Percentiles rank a stretch among this genome's conserved stretches.
phyloP scores from a whole-genome alignment of 2,329 filamentous ascomycete genomes.

The Fusarium pseudograminearum region DNA sequence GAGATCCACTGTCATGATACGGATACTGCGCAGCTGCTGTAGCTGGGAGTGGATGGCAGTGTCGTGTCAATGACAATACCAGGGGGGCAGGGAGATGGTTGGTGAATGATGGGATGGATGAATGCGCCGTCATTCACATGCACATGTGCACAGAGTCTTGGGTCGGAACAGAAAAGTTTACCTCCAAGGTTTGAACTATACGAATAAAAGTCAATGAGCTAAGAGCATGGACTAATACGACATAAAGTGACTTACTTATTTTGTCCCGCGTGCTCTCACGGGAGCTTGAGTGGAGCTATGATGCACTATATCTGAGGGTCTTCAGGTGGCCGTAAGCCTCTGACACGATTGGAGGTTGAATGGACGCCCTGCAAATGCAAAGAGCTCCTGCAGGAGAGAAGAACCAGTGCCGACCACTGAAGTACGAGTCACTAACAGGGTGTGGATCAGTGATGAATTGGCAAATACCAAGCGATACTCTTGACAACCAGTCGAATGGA shows the following conservation, averaged over 20 bases:
- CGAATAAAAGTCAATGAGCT: neutral
- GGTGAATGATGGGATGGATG: conserved; percentile 31
- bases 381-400: conserved; percentile 36
- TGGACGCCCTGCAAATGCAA: conserved; percentile 23
- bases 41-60: conserved; percentile 14
- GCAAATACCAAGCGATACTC: conserved; percentile 1
- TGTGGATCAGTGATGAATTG: conserved; percentile 18
- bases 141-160: conserved; percentile 24
- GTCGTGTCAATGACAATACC: conserved; percentile 9
- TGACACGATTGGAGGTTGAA: conserved; percentile 41
- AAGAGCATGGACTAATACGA: neutral
- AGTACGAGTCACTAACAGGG: neutral
- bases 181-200: neutral
- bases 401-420: conserved; percentile 15
- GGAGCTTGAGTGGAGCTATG: conserved; percentile 38
- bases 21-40: conserved; percentile 17
- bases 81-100: conserved; percentile 7
- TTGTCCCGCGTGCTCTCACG: neutral
- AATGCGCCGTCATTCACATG: conserved; percentile 2
- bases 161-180: neutral
- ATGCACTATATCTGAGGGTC: conserved; percentile 5
- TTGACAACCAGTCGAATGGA: conserved; percentile 8
- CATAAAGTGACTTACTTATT: neutral
- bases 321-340: conserved; percentile 21
- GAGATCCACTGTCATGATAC: conserved; percentile 34